phyloP scores from a whole-genome alignment of 2,329 filamentous ascomycete species.

The Colletotrichum melonis region DNA sequence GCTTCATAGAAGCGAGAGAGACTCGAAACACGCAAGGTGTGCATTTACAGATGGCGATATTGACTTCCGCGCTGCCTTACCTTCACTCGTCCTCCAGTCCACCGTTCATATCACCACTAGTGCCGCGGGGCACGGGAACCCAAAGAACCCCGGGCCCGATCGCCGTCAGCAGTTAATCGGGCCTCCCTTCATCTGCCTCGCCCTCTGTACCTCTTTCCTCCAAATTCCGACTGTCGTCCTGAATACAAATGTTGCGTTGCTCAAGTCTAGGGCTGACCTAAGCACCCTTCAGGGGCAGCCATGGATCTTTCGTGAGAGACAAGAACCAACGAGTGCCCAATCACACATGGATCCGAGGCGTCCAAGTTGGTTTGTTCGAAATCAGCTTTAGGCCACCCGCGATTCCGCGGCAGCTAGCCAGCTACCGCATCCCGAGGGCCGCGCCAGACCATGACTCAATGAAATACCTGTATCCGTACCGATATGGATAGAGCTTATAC shows the following conservation, averaged over 20 bases:
- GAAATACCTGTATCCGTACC: neutral
- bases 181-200: neutral
- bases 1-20: neutral
- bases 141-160: conserved; percentile 25
- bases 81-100: neutral
- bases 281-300: neutral
- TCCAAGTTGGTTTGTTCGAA: neutral
- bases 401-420: too few species aligned
- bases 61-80: neutral
- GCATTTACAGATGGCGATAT: neutral
- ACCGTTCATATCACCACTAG: neutral
- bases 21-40: neutral
- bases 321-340: neutral
- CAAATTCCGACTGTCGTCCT: neutral
- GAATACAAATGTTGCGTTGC: neutral
- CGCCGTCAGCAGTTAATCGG: neutral
- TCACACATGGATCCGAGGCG: neutral
- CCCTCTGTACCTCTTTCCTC: neutral
- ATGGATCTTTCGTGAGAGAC: neutral
- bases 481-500: neutral
- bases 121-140: conserved; percentile 20
- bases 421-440: neutral
- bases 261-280: neutral
- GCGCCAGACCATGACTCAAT: neutral
- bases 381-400: neutral